Evolutionary conservation across 345 rosid genomes (phyloP).

Genomic region (Eucalyptus viminalis): DNA sequence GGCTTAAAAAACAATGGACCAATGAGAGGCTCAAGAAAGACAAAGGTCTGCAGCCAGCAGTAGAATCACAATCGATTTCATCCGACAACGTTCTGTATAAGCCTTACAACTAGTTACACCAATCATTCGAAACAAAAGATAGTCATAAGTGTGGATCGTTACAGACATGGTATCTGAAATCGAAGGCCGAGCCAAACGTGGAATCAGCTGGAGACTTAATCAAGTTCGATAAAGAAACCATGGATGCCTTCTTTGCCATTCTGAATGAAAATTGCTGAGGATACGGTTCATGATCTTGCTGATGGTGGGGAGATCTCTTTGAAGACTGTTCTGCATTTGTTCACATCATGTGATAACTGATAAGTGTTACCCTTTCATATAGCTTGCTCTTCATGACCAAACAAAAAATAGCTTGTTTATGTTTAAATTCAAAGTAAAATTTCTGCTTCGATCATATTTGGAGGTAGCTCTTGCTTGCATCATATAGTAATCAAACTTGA

Average conservation of each 20-base stretch:
- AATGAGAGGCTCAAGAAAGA: slow-evolving; percentile 38
- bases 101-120: slow-evolving; percentile 36
- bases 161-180: slow-evolving; percentile 95
- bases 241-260: slow-evolving; percentile 76
- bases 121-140: background rate
- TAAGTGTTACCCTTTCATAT: background rate
- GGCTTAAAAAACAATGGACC: slow-evolving; percentile 47
- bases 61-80: slow-evolving; percentile 48
- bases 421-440: no score
- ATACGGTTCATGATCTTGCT: slow-evolving; percentile 46
- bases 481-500: no score
- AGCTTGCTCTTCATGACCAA: background rate
- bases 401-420: no score
- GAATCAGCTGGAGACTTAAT: slow-evolving; percentile 54
- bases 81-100: slow-evolving; percentile 17
- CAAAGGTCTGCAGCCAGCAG: slow-evolving; percentile 33
- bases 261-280: slow-evolving; percentile 58
- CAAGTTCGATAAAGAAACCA: slow-evolving; percentile 40
- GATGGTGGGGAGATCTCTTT: slow-evolving; percentile 43
- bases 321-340: slow-evolving; percentile 54
- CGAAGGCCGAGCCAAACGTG: slow-evolving; percentile 61
- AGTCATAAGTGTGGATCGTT: background rate
- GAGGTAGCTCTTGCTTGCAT: no score
- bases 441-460: no score
- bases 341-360: slow-evolving; percentile 38